Conservation (phyloP, 352 stramenopile species). For the Blastocystis sp. region DNA sequence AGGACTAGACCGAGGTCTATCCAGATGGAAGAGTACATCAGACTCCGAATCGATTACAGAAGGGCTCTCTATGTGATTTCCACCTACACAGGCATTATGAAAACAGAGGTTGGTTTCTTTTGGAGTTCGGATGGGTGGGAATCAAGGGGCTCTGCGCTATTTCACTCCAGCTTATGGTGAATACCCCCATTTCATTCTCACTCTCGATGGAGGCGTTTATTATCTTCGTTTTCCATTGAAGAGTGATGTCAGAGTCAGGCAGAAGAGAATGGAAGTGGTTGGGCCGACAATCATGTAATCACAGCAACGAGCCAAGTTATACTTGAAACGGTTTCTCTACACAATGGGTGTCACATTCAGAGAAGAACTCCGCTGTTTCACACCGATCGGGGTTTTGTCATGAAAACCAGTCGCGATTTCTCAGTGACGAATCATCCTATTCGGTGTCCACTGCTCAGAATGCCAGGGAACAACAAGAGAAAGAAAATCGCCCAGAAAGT, state of each 20-base stretch:
- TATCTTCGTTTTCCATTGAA: not conserved
- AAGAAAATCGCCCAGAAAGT: slow-evolving; percentile 60
- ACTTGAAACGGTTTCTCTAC: not conserved
- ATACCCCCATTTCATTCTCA: not conserved
- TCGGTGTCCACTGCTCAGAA: not conserved
- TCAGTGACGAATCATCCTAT: slow-evolving; percentile 34
- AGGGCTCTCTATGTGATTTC: not conserved
- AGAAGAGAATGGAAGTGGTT: not conserved
- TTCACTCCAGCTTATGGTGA: not conserved
- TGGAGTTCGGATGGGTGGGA: not conserved
- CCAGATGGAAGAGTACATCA: slow-evolving; percentile 37
- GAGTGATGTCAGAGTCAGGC: not conserved
- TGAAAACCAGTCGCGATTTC: not conserved
- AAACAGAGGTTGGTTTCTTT: not conserved
- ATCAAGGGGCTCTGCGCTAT: not conserved
- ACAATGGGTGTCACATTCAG: not conserved
- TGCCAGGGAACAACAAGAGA: slow-evolving; percentile 46
- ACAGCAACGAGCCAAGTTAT: not conserved
- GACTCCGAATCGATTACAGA: not conserved
- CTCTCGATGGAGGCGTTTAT: too few relatives aligned
- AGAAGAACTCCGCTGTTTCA: not conserved
- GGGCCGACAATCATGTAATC: not conserved
- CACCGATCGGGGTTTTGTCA: slow-evolving; percentile 42
- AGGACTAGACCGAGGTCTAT: slow-evolving; percentile 54
- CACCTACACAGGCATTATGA: slow-evolving; percentile 55